A percentile compares a stretch with the other conserved stretches of the same genome.
These are phyloP conservation scores for Rhododendron ovatum DNA, from an alignment of 148 eudicot genomes.

Conservation along the genomic window DNA sequence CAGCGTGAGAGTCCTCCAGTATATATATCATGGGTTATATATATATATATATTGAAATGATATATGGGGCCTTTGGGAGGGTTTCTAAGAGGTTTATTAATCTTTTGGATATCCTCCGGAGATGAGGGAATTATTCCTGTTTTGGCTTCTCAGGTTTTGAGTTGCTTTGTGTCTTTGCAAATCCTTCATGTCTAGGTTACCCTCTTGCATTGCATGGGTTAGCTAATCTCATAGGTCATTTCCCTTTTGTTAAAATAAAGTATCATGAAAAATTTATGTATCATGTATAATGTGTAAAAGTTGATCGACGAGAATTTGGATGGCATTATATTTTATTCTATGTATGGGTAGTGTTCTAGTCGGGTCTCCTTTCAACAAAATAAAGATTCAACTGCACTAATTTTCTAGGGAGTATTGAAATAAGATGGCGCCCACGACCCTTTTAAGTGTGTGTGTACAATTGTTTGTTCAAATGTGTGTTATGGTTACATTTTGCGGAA, in stretches of 20 bases:
- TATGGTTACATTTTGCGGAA: too few relatives aligned
- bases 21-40: too few relatives aligned
- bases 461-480: too few relatives aligned
- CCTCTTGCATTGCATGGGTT: slow-evolving; percentile 1
- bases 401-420: too few relatives aligned
- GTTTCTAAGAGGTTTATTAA: neutral
- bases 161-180: neutral
- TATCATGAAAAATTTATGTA: neutral
- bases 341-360: too few relatives aligned
- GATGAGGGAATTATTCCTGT: neutral
- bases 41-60: neutral
- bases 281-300: too few relatives aligned
- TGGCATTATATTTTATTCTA: too few relatives aligned
- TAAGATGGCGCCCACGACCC: too few relatives aligned
- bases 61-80: neutral
- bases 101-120: neutral
- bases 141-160: neutral
- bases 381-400: too few relatives aligned
- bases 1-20: neutral
- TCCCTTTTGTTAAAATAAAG: neutral
- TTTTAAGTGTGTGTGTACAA: too few relatives aligned
- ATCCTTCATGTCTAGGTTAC: neutral
- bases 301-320: too few relatives aligned
- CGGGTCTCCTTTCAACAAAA: too few relatives aligned
- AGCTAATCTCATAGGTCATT: neutral